These are phyloP conservation scores for Sanghuangporus sanghuang DNA, from an alignment of 1,284 basidiomycete species.

Conservation along the genomic window DNA sequence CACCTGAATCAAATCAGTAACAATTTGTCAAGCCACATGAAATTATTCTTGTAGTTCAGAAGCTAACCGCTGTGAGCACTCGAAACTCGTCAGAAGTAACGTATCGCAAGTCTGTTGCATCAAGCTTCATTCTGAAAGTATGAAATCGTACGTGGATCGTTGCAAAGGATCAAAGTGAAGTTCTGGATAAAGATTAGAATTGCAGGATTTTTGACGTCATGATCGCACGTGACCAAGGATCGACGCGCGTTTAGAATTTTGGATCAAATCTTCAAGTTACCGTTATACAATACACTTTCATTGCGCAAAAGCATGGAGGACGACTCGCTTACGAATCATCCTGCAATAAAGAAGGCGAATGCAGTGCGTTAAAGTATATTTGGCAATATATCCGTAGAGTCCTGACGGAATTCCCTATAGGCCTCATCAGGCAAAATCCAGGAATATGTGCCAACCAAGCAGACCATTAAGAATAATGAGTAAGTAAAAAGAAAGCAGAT, in stretches of 20 bases:
- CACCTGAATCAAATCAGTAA: conserved; percentile 44
- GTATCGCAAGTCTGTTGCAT: conserved; percentile 93
- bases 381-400: neutral
- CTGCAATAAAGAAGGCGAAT: conserved; percentile 13
- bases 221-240: neutral
- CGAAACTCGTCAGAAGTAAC: conserved; percentile 91
- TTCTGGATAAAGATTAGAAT: neutral
- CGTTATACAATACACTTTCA: neutral
- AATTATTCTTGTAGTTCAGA: neutral
- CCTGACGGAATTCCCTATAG: neutral
- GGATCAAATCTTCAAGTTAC: neutral
- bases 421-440: conserved; percentile 1
- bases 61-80: conserved; percentile 80
- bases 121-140: conserved; percentile 72
- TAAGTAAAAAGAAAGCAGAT: neutral
- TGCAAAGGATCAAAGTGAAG: neutral
- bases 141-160: neutral
- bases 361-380: neutral
- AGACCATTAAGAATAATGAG: conserved; percentile 6
- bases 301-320: neutral
- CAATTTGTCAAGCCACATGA: neutral
- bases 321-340: conserved; percentile 3
- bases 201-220: neutral
- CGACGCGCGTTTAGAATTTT: neutral
- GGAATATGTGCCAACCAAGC: neutral